A percentile compares a stretch with the other conserved stretches of the same genome.
These are phyloP conservation scores for Fagopyrum esculentum DNA, from an alignment of 148 eudicot species.

Conservation along the genomic window DNA sequence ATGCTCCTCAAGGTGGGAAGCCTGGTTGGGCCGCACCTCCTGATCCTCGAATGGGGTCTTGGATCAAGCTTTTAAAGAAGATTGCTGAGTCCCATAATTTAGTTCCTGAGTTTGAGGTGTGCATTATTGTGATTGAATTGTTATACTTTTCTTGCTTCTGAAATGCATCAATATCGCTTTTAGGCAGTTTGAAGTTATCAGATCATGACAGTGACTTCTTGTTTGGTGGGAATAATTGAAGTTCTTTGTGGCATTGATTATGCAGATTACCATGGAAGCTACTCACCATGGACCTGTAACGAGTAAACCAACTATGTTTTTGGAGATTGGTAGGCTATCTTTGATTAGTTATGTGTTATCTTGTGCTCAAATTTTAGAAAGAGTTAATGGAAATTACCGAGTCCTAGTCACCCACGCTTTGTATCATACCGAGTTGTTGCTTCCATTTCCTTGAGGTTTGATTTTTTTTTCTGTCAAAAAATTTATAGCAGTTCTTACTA, in stretches of 20 bases:
- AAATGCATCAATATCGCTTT: neutral
- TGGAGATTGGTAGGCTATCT: slow-evolving; percentile 60
- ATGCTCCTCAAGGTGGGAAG: slow-evolving; percentile 76
- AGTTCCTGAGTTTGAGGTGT: slow-evolving; percentile 84
- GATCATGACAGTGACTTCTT: neutral
- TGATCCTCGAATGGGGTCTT: slow-evolving; percentile 68
- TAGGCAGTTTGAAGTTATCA: neutral
- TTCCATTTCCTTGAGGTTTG: too few species aligned
- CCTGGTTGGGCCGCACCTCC: slow-evolving; percentile 93
- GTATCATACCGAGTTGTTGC: too few species aligned
- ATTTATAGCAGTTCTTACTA: too few species aligned
- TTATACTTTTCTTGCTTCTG: neutral
- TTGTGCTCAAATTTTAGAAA: too few species aligned
- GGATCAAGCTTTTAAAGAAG: slow-evolving; percentile 65
- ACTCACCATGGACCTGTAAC: slow-evolving; percentile 95
- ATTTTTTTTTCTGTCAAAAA: too few species aligned
- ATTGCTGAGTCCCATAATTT: slow-evolving; percentile 56
- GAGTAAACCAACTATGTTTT: slow-evolving; percentile 77
- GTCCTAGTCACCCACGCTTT: too few species aligned
- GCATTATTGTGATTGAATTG: neutral
- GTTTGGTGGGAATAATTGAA: neutral
- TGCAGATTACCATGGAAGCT: slow-evolving; percentile 83
- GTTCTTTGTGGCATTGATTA: neutral
- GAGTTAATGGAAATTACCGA: too few species aligned
- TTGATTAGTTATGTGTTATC: too few species aligned